These are phyloP conservation scores for Kernera saxatilis DNA, from an alignment of 345 rosid species.

Conservation along the genomic window DNA sequence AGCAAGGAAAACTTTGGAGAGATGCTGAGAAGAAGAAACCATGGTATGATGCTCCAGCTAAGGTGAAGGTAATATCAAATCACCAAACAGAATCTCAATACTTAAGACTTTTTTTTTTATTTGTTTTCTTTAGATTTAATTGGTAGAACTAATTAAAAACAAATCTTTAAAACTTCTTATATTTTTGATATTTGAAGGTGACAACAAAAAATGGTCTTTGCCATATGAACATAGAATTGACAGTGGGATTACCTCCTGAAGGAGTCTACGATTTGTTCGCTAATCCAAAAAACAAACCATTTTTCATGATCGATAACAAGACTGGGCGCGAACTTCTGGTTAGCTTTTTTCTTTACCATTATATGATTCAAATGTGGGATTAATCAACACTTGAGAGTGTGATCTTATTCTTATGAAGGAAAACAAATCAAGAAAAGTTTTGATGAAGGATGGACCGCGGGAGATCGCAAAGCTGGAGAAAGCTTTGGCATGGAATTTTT, in stretches of 20 bases:
- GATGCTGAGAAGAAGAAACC: slow-evolving; percentile 39
- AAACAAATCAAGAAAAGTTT: slow-evolving; percentile 50
- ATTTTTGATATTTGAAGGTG: slow-evolving; percentile 47
- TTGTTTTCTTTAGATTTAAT: too few relatives aligned
- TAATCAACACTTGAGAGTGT: neutral
- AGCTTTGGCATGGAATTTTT: slow-evolving; percentile 65
- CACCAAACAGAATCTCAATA: neutral
- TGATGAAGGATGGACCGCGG: slow-evolving; percentile 54
- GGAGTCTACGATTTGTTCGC: slow-evolving; percentile 54
- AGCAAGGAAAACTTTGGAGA: slow-evolving; percentile 51
- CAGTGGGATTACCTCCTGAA: slow-evolving; percentile 39
- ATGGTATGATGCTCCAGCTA: slow-evolving; percentile 51
- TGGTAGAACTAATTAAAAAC: too few relatives aligned
- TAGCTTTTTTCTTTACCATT: neutral
- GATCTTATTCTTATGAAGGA: slow-evolving; percentile 29
- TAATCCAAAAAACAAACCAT: slow-evolving; percentile 52
- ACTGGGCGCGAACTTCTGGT: neutral
- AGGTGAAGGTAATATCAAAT: slow-evolving; percentile 41
- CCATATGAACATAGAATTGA: neutral
- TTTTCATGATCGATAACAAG: slow-evolving; percentile 29
- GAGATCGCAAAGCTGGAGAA: slow-evolving; percentile 64
- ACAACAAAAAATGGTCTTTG: slow-evolving; percentile 35
- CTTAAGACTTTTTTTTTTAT: too few relatives aligned
- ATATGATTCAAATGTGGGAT: neutral
- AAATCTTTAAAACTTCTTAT: neutral